Percentiles rank a stretch among this genome's conserved stretches.
These are phyloP conservation scores for Arabidopsis arenosa DNA, from an alignment of 345 rosid species.

Conservation along the genomic window DNA sequence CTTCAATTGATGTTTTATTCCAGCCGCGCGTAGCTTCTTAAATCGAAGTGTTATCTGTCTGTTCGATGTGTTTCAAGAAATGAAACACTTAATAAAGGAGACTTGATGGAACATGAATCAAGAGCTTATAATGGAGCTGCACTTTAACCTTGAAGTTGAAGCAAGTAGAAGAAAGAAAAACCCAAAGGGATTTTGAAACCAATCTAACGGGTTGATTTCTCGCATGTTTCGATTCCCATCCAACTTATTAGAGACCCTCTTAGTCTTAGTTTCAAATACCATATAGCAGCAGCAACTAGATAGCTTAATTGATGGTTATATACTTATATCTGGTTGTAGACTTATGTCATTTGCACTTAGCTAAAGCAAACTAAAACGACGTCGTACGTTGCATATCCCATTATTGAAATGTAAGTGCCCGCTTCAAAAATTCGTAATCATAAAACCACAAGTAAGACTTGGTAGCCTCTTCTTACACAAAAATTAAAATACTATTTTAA, in stretches of 20 bases:
- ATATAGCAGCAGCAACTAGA: too few species aligned
- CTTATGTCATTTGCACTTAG: too few species aligned
- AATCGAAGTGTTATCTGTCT: background rate
- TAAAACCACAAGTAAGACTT: constrained; percentile 20
- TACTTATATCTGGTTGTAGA: too few species aligned
- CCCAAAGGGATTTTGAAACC: background rate
- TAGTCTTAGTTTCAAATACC: background rate
- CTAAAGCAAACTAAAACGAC: background rate
- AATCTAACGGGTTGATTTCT: background rate
- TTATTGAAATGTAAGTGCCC: constrained; percentile 3
- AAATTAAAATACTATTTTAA: constrained; percentile 1
- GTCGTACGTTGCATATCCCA: background rate
- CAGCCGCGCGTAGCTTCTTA: background rate
- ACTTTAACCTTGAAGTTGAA: too few species aligned
- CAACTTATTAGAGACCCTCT: background rate
- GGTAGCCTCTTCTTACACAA: constrained; percentile 1
- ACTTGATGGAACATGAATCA: background rate
- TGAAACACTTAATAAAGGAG: too few species aligned
- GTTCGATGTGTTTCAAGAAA: too few species aligned
- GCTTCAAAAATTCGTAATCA: constrained; percentile 8
- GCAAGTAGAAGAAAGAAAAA: background rate
- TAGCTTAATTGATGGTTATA: too few species aligned
- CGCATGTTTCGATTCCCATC: background rate
- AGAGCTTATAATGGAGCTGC: too few species aligned
- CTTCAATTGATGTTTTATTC: background rate